phyloP scores from a whole-genome alignment of 2,329 filamentous ascomycete species.

The Epichloe coenophiala region DNA sequence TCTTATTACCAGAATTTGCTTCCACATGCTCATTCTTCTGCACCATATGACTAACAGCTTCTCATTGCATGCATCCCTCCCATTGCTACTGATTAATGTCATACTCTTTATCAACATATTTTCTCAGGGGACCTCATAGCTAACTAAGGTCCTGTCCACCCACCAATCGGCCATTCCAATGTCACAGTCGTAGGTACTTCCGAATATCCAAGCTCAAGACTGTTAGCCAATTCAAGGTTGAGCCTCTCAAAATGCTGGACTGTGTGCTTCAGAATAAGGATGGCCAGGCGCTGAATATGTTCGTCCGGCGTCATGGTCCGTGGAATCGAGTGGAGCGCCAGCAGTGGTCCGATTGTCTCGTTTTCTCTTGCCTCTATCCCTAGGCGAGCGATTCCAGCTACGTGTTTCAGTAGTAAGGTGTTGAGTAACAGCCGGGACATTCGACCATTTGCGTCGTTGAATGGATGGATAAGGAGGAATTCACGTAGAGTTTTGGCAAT shows the following conservation, averaged over 20 bases:
- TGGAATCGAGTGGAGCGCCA: background rate
- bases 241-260: background rate
- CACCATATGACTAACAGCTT: background rate
- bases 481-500: background rate
- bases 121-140: no score
- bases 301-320: background rate
- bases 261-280: background rate
- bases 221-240: background rate
- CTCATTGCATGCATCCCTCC: no score
- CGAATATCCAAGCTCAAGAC: background rate
- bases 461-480: background rate
- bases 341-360: background rate
- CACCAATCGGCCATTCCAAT: no score
- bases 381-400: background rate
- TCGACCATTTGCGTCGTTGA: background rate
- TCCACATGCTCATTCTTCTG: background rate
- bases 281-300: background rate
- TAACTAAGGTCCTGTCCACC: no score
- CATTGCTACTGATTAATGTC: no score
- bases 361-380: background rate
- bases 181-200: no score
- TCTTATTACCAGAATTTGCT: no score
- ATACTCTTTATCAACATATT: no score
- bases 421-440: background rate
- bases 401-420: background rate